Evolutionary conservation across 2,329 filamentous ascomycete genomes (phyloP).

Genomic region (Xylariaceae sp.): DNA sequence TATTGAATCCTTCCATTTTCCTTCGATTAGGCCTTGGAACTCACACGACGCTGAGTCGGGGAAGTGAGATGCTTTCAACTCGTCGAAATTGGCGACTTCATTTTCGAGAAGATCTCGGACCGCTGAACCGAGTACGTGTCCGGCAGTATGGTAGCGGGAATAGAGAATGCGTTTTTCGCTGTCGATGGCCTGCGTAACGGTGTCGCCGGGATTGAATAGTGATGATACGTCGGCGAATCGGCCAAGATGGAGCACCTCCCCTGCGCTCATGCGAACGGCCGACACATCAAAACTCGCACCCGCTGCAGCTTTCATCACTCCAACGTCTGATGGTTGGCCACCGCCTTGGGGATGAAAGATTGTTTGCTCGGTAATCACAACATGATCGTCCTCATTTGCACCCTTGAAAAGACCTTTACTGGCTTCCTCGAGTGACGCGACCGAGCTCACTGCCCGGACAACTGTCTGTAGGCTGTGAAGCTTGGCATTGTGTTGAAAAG

Average conservation of each 20-base stretch:
- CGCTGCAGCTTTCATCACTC: conserved; percentile 54
- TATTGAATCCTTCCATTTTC: conserved; percentile 66
- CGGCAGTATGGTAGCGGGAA: conserved; percentile 75
- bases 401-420: conserved; percentile 66
- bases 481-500: conserved; percentile 46
- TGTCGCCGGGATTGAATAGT: conserved; percentile 50
- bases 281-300: conserved; percentile 57
- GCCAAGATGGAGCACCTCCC: conserved; percentile 71
- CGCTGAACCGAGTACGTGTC: conserved; percentile 73
- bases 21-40: conserved; percentile 71
- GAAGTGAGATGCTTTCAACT: conserved; percentile 75
- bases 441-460: conserved; percentile 53
- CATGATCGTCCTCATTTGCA: conserved; percentile 55
- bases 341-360: conserved; percentile 80
- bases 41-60: conserved; percentile 72
- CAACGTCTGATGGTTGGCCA: conserved; percentile 74
- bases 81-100: conserved; percentile 62
- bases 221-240: conserved; percentile 49
- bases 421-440: conserved; percentile 56
- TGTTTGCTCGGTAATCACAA: conserved; percentile 69
- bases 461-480: conserved; percentile 40
- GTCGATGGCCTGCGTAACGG: conserved; percentile 65
- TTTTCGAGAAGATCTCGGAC: conserved; percentile 64
- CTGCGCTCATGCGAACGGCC: conserved; percentile 63
- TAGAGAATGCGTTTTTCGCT: conserved; percentile 65